phyloP scores from a whole-genome alignment of 805 yeast genomes.

The Millerozyma acaciae region DNA sequence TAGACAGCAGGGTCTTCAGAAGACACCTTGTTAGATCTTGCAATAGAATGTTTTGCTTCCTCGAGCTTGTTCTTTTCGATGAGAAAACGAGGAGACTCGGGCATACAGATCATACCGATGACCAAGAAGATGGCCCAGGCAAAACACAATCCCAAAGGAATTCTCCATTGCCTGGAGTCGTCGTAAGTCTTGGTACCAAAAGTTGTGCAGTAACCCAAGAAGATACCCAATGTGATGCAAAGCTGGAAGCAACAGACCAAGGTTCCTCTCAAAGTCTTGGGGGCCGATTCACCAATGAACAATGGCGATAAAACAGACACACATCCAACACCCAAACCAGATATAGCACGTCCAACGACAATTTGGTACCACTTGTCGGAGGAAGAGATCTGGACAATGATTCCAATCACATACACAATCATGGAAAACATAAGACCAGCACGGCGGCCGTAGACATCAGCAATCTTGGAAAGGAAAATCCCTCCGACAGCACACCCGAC shows the following conservation, averaged over 20 bases:
- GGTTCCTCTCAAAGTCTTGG: slow-evolving; percentile 68
- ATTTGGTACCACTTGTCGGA: slow-evolving; percentile 56
- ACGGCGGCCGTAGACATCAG: slow-evolving; percentile 61
- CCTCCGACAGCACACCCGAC: slow-evolving; percentile 74
- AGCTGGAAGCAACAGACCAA: slow-evolving; percentile 67
- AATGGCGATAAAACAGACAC: slow-evolving; percentile 66
- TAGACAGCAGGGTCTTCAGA: slow-evolving; percentile 51
- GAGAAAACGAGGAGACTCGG: slow-evolving; percentile 67
- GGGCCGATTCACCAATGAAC: slow-evolving; percentile 67
- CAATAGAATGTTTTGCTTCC: slow-evolving; percentile 52
- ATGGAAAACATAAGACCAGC: slow-evolving; percentile 49
- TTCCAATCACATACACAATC: slow-evolving; percentile 57
- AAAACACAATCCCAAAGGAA: slow-evolving; percentile 55
- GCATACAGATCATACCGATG: slow-evolving; percentile 53
- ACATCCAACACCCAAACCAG: slow-evolving; percentile 77
- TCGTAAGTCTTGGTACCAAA: slow-evolving; percentile 55
- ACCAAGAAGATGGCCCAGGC: slow-evolving; percentile 50
- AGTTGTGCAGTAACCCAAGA: slow-evolving; percentile 63
- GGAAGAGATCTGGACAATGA: slow-evolving; percentile 57
- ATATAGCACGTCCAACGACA: slow-evolving; percentile 57
- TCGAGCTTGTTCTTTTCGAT: slow-evolving; percentile 46
- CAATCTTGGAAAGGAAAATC: slow-evolving; percentile 50
- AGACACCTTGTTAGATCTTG: slow-evolving; percentile 53
- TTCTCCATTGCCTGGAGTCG: slow-evolving; percentile 61
- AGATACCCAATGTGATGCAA: slow-evolving; percentile 67